Evolutionary conservation across 78 protist genomes (phyloP), one percentile per base, ranked within the genome.

Genomic region (Dictyostelium purpureum): DNA sequence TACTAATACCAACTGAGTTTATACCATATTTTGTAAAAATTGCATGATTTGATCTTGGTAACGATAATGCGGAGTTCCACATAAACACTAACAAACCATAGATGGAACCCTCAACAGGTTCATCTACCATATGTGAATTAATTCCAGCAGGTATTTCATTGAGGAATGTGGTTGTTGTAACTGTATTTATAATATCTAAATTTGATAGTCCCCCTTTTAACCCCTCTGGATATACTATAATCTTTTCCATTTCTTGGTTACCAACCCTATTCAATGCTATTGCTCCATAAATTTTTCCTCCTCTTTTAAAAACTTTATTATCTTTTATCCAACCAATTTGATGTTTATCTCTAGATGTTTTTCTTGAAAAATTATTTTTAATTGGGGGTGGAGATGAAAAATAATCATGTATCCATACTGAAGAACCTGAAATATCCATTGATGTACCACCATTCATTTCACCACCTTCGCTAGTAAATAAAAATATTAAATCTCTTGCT

Each of bases 61-160:
- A 19, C 26, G 92, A 85, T 12, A 85, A 10, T 0, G 92, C 80
- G 0, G 82, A 73, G 33, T 85, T 70, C 80, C 80, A 73, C 83
- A 85, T 85, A 24, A 85, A 85, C 2, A 73, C 69, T 33, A 85
- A 38, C 2, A 85, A 33, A 14, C 92, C 92, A 73, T 57, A 57
- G 28, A 85, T 5, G 19, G 82, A 73, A 37, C 92, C 92, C 16
- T 56, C 82, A 14, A 54, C 83, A 0, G 59, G 57, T 42, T 85
- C 92, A 31, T 43, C 24, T 5, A 26, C 52, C 24, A 51, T 11
- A 65, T 73, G 80, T 2, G 92, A 59, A n/a, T 54, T 73, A 0
- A 85, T 70, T 18, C 92, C 92, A 21, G 82, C 92, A 0, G 92
- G 92, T n/a, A 85, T 73, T 54, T 85, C 92, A 47, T 85, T 85